Evolutionary conservation across 2,329 filamentous ascomycete genomes (phyloP), one percentile per base, ranked within the genome.

Genomic region (Epichloe sylvatica): DNA sequence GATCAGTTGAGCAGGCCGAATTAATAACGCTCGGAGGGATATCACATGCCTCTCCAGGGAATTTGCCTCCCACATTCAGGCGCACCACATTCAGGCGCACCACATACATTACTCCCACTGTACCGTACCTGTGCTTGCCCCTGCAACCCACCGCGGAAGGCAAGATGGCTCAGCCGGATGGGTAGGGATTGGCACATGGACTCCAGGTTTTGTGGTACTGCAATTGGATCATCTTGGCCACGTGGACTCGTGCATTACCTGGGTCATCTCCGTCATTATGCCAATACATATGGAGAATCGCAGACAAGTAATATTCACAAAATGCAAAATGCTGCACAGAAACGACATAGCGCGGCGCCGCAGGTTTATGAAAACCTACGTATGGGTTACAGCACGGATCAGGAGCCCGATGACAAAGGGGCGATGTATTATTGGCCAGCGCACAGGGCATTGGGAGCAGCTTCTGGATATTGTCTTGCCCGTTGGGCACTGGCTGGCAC

Each of bases 181-280:
- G 19, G 41, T 33, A 45, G 36, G 2, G 83, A 82, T 0, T 83
- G 83, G 0, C 86, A 86, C 55, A 76, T 81, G 34, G 62, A 71
- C 0, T 77, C 84, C 44, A 84, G 86, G 56, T 37, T 33, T 13
- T 33, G 23, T 33, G 23, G 36, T 40, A 39, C 42, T 30, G 30
- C 33, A 42, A 23, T 39, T 36, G 39, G 19, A 38, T n/a, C 41
- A 38, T 37, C 13, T 30, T 34, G 17, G 40, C 49, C 49, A 51
- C 46, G 49, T 51, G 49, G 49, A 47, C 17, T 25, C 30, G 33
- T 44, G 48, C 36, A 25, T 23, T 25, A 46, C 36, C 21, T 12
- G 38, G 38, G 2, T 21, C n/a, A 12, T 19, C 21, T 41, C 46
- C 40, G 19, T 11, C 36, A 23, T 11, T 30, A 25, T 25, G n/a